Evolutionary conservation across 768 basidiomycete genomes (phyloP), one percentile per base, ranked within the genome.

Genomic region (Leucosporidium scottii): DNA sequence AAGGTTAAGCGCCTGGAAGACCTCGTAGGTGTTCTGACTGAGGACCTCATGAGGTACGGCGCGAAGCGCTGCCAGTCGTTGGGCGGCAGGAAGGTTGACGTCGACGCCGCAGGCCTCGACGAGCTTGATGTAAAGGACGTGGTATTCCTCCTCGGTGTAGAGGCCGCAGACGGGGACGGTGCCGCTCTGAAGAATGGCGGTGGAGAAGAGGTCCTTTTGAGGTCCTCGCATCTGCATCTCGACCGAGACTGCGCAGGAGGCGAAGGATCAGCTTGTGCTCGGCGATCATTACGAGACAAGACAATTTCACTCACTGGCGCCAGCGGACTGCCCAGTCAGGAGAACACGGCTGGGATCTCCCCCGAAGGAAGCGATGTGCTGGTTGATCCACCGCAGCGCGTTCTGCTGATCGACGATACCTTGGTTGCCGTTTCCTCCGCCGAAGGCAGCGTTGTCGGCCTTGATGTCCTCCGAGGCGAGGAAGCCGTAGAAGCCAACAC

Each of bases 281-380:
- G 48, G 51, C n/a, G 28, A 50, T 30, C 48, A 62, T 12, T 12
- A 6, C 23, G 61, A 27, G 12, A 4, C 51, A 12, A 20, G 47
- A 62, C 5, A 13, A 62, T 6, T 18, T 18, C 4, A 25, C 51
- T 53, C 23, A 53, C 51, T 30, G 36, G 27, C 51, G 28, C 62
- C 62, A 54, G 62, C 62, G 23, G 49, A 51, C 34, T 63, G 50
- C 21, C 51, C 64, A 39, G 56, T 65, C 17, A 54, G n/a, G n/a
- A 21, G 56, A n/a, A 80, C 84, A 78, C 85, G 86, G 21, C 76
- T 71, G 21, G 83, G 83, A 76, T 86, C 83, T 5, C 86, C 86
- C 23, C 86, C 85, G 71, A 88, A 87, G 8, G 81, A 81, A 6
- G 79, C 81, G 21, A 87, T 84, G 71, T 88, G 85, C 21, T 85